Evolutionary conservation across 306 rosid genomes (phyloP).

Genomic region (Psophocarpus tetragonolobus): DNA sequence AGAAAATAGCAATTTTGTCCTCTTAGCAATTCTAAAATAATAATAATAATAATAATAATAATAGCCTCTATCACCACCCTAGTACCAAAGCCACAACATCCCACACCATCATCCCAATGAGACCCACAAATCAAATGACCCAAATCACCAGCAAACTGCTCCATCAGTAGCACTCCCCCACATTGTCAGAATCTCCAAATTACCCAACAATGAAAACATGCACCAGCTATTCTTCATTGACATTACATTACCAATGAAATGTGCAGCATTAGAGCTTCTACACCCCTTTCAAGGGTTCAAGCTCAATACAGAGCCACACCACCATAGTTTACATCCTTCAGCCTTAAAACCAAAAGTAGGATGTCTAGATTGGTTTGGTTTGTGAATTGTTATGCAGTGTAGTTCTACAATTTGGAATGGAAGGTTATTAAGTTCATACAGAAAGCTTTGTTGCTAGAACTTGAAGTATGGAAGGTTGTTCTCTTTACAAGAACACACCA

Average conservation of each 20-base stretch:
- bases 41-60: background rate
- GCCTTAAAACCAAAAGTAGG: background rate
- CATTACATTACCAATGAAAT: background rate
- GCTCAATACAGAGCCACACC: background rate
- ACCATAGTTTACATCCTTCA: background rate
- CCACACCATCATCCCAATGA: background rate
- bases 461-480: background rate
- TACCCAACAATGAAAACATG: background rate
- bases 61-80: background rate
- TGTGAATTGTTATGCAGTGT: background rate
- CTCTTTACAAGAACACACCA: background rate
- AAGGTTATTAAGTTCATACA: background rate
- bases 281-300: background rate
- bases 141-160: background rate
- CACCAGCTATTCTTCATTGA: background rate
- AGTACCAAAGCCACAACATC: background rate
- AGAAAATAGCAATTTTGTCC: background rate
- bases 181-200: background rate
- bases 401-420: background rate
- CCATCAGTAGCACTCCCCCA: background rate
- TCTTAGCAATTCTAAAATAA: background rate
- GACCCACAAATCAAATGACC: background rate
- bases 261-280: background rate
- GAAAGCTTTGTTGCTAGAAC: background rate
- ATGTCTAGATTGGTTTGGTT: background rate